Percentiles rank a stretch among this genome's conserved stretches.
Evolutionary conservation across 176 grass and related monocot genomes (phyloP).

Genomic region (Bolboschoenus planiculmis): DNA sequence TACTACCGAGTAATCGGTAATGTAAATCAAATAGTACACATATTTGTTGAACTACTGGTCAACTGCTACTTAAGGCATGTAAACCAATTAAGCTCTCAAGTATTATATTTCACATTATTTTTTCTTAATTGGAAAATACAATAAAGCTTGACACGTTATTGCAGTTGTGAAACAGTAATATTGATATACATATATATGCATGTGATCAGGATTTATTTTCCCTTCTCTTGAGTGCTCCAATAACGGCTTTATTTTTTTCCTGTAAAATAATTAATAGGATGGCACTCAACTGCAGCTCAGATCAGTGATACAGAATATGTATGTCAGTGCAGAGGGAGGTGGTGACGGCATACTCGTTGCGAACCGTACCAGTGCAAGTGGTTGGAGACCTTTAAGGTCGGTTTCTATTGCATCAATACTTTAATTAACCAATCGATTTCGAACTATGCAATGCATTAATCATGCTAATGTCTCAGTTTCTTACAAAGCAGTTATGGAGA

Average conservation of each 20-base stretch:
- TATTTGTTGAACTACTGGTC: no score
- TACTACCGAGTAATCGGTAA: no score
- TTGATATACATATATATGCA: neutral
- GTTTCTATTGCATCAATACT: neutral
- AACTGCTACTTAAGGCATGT: no score
- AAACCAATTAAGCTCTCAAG: no score
- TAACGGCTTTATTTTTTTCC: neutral
- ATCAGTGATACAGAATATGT: constrained; percentile 35
- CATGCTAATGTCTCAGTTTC: neutral
- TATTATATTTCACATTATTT: no score
- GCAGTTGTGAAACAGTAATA: no score
- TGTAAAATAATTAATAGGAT: constrained; percentile 29
- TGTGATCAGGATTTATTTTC: neutral
- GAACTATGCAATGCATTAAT: neutral
- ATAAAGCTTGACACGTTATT: no score
- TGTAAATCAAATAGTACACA: no score
- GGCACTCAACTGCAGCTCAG: constrained; percentile 63
- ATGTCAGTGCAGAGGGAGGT: constrained; percentile 44
- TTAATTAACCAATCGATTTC: neutral
- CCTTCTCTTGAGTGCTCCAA: neutral
- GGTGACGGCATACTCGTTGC: constrained; percentile 41
- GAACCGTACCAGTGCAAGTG: constrained; percentile 36
- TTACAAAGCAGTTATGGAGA: constrained; percentile 45
- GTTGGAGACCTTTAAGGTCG: constrained; percentile 73
- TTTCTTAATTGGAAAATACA: no score